Evolutionary conservation across 371 early-diverging fungal genomes (phyloP).

Genomic region (Funneliformis caledonium): DNA sequence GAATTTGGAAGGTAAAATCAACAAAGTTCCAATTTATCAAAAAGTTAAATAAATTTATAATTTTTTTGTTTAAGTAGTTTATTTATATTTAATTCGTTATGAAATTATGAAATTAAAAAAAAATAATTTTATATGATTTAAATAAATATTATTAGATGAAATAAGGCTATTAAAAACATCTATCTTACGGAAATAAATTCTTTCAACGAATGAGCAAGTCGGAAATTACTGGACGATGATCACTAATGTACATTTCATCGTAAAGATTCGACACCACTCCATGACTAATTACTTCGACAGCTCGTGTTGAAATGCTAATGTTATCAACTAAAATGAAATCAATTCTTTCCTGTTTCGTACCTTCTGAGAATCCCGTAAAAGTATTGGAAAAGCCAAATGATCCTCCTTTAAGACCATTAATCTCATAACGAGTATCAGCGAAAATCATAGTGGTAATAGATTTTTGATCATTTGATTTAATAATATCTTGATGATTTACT

Average conservation of each 20-base stretch:
- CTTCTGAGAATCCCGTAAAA: constrained; percentile 26
- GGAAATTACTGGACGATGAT: constrained; percentile 31
- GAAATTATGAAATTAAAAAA: too few relatives aligned
- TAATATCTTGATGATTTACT: background rate
- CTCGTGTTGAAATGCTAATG: background rate
- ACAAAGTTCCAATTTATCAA: too few relatives aligned
- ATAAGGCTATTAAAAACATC: too few relatives aligned
- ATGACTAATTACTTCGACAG: constrained; percentile 15
- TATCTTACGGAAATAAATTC: too few relatives aligned
- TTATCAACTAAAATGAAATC: constrained; percentile 18
- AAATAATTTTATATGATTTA: too few relatives aligned
- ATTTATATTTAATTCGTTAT: too few relatives aligned
- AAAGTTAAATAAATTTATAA: too few relatives aligned
- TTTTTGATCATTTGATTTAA: background rate
- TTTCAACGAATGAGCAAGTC: constrained; percentile 13
- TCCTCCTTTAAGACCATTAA: background rate
- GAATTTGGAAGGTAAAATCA: too few relatives aligned
- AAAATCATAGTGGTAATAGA: background rate
- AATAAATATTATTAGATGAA: too few relatives aligned
- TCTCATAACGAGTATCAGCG: constrained; percentile 32
- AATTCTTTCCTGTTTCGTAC: background rate
- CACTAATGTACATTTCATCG: constrained; percentile 30
- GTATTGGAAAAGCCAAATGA: constrained; percentile 33
- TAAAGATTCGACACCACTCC: constrained; percentile 13
- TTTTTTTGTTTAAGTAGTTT: too few relatives aligned